Percentiles rank a stretch among this genome's conserved stretches.
These are phyloP conservation scores for Cadophora sp. DNA, from an alignment of 2,329 filamentous ascomycete genomes.

Conservation along the genomic window DNA sequence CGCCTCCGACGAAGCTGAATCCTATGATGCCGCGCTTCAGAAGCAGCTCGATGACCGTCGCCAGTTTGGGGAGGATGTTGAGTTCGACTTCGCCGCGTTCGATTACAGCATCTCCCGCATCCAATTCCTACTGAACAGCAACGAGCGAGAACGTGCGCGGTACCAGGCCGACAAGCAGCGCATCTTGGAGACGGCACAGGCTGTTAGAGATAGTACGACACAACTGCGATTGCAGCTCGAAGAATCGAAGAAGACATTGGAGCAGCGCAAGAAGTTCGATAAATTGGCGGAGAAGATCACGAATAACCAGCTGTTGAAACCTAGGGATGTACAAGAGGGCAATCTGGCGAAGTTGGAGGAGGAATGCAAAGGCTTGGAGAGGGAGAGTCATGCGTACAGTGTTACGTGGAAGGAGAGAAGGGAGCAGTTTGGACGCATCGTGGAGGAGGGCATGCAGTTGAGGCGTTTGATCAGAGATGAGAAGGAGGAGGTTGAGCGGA, in stretches of 20 bases:
- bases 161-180: conserved; percentile 82
- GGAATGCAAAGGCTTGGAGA: conserved; percentile 86
- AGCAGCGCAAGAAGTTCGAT: conserved; percentile 85
- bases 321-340: conserved; percentile 81
- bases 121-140: conserved; percentile 85
- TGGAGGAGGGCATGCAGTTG: conserved; percentile 89
- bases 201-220: conserved; percentile 77
- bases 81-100: conserved; percentile 87
- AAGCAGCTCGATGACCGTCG: conserved; percentile 61
- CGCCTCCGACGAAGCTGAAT: conserved; percentile 51
- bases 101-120: conserved; percentile 86
- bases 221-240: conserved; percentile 78
- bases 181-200: conserved; percentile 79
- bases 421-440: conserved; percentile 86
- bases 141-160: conserved; percentile 80
- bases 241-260: conserved; percentile 75
- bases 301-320: conserved; percentile 77
- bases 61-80: conserved; percentile 82
- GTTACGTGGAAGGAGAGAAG: conserved; percentile 84
- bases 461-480: conserved; percentile 88
- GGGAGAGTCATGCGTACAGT: conserved; percentile 82
- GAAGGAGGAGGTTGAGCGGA: conserved; percentile 90
- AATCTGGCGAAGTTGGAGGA: conserved; percentile 83
- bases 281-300: conserved; percentile 88
- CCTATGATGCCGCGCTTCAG: conserved; percentile 53